Evolutionary conservation across 1,284 basidiomycete genomes (phyloP).

Genomic region (Waitea zeae): DNA sequence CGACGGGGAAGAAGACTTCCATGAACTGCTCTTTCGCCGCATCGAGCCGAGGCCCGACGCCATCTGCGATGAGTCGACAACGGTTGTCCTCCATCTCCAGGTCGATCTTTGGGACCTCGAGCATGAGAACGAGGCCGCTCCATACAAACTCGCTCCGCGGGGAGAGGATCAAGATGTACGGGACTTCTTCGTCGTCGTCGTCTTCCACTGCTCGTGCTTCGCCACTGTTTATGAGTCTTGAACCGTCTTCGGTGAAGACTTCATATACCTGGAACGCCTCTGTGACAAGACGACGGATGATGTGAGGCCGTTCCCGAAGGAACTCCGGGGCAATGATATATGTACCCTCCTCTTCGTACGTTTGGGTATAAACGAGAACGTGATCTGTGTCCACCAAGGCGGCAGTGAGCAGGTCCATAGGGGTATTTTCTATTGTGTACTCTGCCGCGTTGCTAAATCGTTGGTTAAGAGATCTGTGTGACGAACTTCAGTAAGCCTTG

Average conservation of each 20-base stretch:
- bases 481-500: background rate
- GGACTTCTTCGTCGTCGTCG: constrained; percentile 34
- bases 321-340: constrained; percentile 82
- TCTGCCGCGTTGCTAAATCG: constrained; percentile 94
- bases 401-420: constrained; percentile 69
- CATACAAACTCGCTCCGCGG: constrained; percentile 84
- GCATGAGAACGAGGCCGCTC: constrained; percentile 78
- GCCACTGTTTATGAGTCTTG: constrained; percentile 27
- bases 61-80: constrained; percentile 77
- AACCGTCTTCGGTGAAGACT: constrained; percentile 34
- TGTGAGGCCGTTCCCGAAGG: constrained; percentile 71
- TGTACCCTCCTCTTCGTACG: constrained; percentile 82
- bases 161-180: constrained; percentile 78
- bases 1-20: constrained; percentile 41
- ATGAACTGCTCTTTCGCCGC: constrained; percentile 68
- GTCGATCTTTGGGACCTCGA: constrained; percentile 53
- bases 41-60: constrained; percentile 60
- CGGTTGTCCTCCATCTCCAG: constrained; percentile 72
- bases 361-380: constrained; percentile 87
- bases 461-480: constrained; percentile 52
- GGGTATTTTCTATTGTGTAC: constrained; percentile 72
- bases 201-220: constrained; percentile 22
- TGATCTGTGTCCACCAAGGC: constrained; percentile 79
- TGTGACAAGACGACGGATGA: constrained; percentile 68
- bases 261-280: constrained; percentile 73